A percentile compares a stretch with the other conserved stretches of the same genome.
Conservation (phyloP, 805 yeast genomes). For the Pichia nanzhaoensis region DNA sequence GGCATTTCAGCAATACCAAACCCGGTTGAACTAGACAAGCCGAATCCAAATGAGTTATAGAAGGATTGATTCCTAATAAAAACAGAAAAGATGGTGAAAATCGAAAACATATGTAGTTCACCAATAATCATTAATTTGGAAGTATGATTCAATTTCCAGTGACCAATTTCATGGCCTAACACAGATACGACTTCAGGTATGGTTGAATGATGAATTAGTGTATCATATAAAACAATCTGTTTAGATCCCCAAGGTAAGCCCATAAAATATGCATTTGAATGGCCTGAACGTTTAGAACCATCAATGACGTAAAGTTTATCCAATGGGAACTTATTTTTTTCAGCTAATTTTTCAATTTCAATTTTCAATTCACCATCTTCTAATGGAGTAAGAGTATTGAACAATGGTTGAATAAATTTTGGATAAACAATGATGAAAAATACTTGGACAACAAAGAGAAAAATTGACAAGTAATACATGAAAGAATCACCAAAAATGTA, state of each 20-base stretch:
- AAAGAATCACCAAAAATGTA: slow-evolving; percentile 74
- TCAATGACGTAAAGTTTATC: slow-evolving; percentile 82
- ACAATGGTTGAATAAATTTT: slow-evolving; percentile 82
- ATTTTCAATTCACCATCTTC: slow-evolving; percentile 83
- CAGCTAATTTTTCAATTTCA: slow-evolving; percentile 75
- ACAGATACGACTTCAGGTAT: slow-evolving; percentile 85
- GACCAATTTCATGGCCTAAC: slow-evolving; percentile 97
- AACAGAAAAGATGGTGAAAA: slow-evolving; percentile 69
- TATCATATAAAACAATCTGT: slow-evolving; percentile 90
- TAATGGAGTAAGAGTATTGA: slow-evolving; percentile 85
- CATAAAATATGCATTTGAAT: slow-evolving; percentile 92
- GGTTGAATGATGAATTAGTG: slow-evolving; percentile 74
- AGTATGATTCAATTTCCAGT: slow-evolving; percentile 89
- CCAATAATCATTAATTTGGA: slow-evolving; percentile 62
- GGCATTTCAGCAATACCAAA: slow-evolving; percentile 46
- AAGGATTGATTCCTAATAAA: slow-evolving; percentile 76
- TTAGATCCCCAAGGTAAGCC: slow-evolving; percentile 94
- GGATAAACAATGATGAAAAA: slow-evolving; percentile 73
- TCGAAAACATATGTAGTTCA: slow-evolving; percentile 56
- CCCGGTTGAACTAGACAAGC: not conserved
- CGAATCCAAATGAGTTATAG: slow-evolving; percentile 73
- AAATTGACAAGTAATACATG: slow-evolving; percentile 70
- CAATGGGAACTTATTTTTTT: slow-evolving; percentile 74
- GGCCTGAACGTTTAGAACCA: slow-evolving; percentile 95
- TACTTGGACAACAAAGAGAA: slow-evolving; percentile 65